Base-by-base conservation (phyloP, 306 rosid species). In the Corylus avellana region DNA sequence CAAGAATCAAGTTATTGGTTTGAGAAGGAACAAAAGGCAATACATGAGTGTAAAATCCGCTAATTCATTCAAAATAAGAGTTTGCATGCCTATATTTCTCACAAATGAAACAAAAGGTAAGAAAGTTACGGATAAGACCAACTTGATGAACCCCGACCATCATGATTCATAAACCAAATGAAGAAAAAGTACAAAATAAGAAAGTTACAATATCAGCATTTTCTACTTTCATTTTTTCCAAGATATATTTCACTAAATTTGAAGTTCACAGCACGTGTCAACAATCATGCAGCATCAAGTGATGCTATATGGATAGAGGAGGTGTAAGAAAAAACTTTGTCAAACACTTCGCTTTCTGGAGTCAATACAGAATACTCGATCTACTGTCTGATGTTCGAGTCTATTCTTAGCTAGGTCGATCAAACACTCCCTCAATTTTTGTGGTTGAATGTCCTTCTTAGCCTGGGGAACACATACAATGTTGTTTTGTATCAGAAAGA, bases 371-470 rank as follows among this genome's bases (percentile, higher is more conserved):
- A 35, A 8, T 16, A 37, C 29, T 20, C 50, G 48, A 29, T 70
- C 37, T 46, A 66, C 57, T 27, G 51, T 79, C 75, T 53, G 73
- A 70, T 27, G 47, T 27, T 55, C 8, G 39, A 8, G 8, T 27
- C 57, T 49, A 69, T 51, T 53, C 63, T 71, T 49, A 44, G 69
- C 81, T 32, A 84, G 82, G 80, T 81, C 80, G 58, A 85, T 82
- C 80, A 93, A 78, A 59, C 72, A 83, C 48, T 87, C 84, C 70
- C 74, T 87, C 70, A 93, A 75, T 66, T 85, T 88, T 53, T 58
- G 70, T 12, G 87, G 83, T 62, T 84, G 86, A 75, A 88, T 86
- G 75, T 86, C 91, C 32, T 63, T 76, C 25, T 84, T 84, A 56
- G 92, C 91, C 97, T 88, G 84, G 56, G 14, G 63, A 70, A 81